phyloP scores from a whole-genome alignment of 495 filamentous ascomycete species.

The Sabuloglossum arenarium region DNA sequence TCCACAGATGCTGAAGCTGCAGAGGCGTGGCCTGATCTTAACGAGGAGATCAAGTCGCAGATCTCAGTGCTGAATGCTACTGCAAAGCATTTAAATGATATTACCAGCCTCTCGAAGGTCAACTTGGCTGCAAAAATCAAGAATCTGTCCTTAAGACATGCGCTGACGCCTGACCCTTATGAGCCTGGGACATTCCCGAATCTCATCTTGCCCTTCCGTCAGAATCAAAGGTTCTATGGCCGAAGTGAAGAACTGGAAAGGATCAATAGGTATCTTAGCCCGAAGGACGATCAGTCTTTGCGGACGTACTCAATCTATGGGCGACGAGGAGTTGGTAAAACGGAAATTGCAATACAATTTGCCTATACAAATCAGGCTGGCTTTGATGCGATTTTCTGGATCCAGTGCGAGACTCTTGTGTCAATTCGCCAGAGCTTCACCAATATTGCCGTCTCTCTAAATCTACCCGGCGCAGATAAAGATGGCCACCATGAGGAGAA shows the following conservation, averaged over 20 bases:
- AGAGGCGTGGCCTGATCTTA: not conserved
- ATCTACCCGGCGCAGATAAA: conserved; percentile 10
- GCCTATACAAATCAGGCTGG: not conserved
- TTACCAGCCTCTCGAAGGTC: not conserved
- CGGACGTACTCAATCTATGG: conserved; percentile 13
- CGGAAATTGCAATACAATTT: not conserved
- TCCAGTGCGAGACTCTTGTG: conserved; percentile 8
- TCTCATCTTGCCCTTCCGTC: not conserved
- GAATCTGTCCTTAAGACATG: not conserved
- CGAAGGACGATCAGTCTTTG: not conserved
- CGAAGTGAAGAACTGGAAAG: not conserved
- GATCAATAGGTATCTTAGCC: not conserved
- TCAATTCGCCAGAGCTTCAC: conserved; percentile 13
- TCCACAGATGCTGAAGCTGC: not conserved
- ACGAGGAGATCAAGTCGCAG: not conserved
- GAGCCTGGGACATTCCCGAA: not conserved
- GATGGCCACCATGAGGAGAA: conserved; percentile 10
- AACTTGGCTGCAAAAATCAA: not conserved
- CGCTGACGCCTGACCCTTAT: not conserved
- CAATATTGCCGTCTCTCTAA: conserved; percentile 9
- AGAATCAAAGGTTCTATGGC: not conserved
- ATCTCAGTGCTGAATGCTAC: not conserved
- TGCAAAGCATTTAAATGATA: not conserved
- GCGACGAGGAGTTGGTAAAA: not conserved
- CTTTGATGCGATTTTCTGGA: conserved; percentile 11